A percentile compares a stretch with the other conserved stretches of the same genome.
Evolutionary conservation across 2,329 filamentous ascomycete genomes (phyloP).

Genomic region (Aspergillus sp.): DNA sequence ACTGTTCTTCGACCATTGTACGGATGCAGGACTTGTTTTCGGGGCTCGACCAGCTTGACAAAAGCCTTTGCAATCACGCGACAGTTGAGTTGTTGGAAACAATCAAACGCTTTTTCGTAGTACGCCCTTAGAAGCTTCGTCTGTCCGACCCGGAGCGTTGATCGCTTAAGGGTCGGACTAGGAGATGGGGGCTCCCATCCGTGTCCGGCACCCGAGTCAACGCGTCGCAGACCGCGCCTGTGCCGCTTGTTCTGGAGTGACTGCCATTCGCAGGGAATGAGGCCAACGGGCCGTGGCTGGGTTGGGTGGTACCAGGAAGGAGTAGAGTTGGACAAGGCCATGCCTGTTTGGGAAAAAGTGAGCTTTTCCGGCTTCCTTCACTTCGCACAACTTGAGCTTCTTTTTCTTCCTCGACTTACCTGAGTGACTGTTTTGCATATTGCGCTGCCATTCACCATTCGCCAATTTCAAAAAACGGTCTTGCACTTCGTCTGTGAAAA

Average conservation of each 20-base stretch:
- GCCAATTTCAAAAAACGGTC: slow-evolving; percentile 34
- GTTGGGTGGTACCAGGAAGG: slow-evolving; percentile 25
- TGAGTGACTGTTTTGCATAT: slow-evolving; percentile 19
- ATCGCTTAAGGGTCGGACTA: slow-evolving; percentile 21
- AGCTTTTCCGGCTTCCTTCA: neutral
- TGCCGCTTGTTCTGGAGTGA: slow-evolving; percentile 28
- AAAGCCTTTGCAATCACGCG: slow-evolving; percentile 43
- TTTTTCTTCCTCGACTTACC: slow-evolving; percentile 21
- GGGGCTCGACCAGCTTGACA: slow-evolving; percentile 44
- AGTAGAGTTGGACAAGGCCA: slow-evolving; percentile 11
- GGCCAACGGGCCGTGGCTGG: slow-evolving; percentile 19
- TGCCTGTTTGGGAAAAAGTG: neutral
- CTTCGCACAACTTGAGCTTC: neutral
- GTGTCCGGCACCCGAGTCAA: slow-evolving; percentile 13
- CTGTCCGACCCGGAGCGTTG: slow-evolving; percentile 30
- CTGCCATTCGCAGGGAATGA: slow-evolving; percentile 36
- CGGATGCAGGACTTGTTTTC: slow-evolving; percentile 46
- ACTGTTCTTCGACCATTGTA: slow-evolving; percentile 42
- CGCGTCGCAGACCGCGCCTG: slow-evolving; percentile 22
- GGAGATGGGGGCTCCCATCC: slow-evolving; percentile 21
- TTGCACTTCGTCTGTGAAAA: slow-evolving; percentile 39
- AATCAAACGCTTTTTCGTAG: slow-evolving; percentile 40
- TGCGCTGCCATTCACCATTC: slow-evolving; percentile 19
- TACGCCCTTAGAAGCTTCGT: slow-evolving; percentile 29
- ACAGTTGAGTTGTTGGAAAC: slow-evolving; percentile 44